Evolutionary conservation across 331 rosid species (phyloP).

Genomic region (Malus hybrid): DNA sequence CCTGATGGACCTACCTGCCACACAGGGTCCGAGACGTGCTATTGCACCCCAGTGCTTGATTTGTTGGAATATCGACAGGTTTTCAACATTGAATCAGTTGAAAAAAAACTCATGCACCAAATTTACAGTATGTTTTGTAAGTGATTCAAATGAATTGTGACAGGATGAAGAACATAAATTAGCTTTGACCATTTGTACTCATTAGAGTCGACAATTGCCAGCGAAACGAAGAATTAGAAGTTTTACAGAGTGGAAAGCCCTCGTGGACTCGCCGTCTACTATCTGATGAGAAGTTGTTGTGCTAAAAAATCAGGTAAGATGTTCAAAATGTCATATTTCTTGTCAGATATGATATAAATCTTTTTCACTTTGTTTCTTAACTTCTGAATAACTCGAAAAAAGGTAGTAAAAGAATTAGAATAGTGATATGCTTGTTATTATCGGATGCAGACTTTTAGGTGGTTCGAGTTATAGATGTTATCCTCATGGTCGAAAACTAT

Average conservation of each 20-base stretch:
- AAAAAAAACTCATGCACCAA: too few relatives aligned
- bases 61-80: too few relatives aligned
- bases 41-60: too few relatives aligned
- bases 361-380: not conserved
- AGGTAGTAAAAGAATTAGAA: not conserved
- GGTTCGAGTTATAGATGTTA: too few relatives aligned
- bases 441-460: too few relatives aligned
- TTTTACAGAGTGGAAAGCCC: conserved; percentile 42
- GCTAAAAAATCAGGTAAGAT: conserved; percentile 69
- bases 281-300: conserved; percentile 47
- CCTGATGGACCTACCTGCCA: too few relatives aligned
- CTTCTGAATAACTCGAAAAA: not conserved
- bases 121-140: too few relatives aligned
- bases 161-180: too few relatives aligned
- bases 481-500: not conserved
- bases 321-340: not conserved
- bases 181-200: too few relatives aligned
- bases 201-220: conserved; percentile 20
- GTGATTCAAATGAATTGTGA: too few relatives aligned
- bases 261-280: conserved; percentile 62
- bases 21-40: too few relatives aligned
- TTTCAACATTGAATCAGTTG: too few relatives aligned
- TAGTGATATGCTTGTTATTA: not conserved
- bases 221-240: conserved; percentile 55
- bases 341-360: not conserved